Conservation (phyloP, 495 filamentous ascomycete species). For the Xylaria grammica region DNA sequence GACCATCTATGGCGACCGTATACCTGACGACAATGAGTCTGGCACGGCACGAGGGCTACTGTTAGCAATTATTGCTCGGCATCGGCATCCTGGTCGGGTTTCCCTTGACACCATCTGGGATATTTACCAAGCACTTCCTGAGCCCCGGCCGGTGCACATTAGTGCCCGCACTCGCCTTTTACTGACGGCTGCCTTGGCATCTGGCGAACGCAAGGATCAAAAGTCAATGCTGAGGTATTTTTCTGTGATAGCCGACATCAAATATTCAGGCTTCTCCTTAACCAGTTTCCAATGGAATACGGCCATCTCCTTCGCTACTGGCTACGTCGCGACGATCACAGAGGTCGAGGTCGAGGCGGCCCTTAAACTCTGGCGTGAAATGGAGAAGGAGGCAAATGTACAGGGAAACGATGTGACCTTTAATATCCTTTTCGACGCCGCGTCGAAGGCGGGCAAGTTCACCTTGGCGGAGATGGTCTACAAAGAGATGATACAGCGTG, state of each 20-base stretch:
- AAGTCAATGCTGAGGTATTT: conserved; percentile 79
- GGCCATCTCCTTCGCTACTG: conserved; percentile 78
- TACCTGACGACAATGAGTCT: conserved; percentile 30
- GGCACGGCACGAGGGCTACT: conserved; percentile 41
- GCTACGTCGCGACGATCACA: conserved; percentile 66
- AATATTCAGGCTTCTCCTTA: conserved; percentile 66
- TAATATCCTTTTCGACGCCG: conserved; percentile 88
- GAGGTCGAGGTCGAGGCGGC: conserved; percentile 71
- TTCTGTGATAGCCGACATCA: conserved; percentile 81
- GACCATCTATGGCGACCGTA: conserved; percentile 33
- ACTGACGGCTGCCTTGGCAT: conserved; percentile 72
- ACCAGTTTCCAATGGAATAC: conserved; percentile 75
- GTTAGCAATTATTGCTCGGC: conserved; percentile 36
- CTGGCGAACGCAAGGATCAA: conserved; percentile 60
- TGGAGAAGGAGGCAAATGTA: conserved; percentile 77
- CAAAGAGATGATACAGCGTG: conserved; percentile 75
- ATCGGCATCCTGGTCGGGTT: conserved; percentile 36
- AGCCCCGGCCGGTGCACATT: conserved; percentile 71
- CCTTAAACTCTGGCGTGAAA: conserved; percentile 83
- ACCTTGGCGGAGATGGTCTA: conserved; percentile 81
- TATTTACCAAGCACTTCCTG: conserved; percentile 48
- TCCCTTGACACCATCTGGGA: conserved; percentile 50
- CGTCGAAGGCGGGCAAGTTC: conserved; percentile 82
- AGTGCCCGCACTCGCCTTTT: conserved; percentile 60
- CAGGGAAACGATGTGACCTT: conserved; percentile 74